These are phyloP conservation scores for Trypanosoma brucei DNA, from an alignment of 208 protist species.

Conservation along the genomic window DNA sequence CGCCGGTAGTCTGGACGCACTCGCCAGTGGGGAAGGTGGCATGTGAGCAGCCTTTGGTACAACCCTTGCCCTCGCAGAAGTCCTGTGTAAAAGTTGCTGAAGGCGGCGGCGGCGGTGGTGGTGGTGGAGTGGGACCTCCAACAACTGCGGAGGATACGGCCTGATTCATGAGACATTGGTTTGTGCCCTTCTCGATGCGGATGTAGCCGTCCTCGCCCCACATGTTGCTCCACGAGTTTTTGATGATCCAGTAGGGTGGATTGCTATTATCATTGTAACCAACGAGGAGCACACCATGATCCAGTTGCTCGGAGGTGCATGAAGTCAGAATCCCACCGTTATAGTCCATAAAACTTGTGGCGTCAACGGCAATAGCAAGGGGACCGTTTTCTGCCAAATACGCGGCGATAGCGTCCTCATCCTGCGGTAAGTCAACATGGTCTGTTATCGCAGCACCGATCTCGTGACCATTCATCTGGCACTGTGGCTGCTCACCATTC, in stretches of 20 bases:
- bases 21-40: constrained; percentile 28
- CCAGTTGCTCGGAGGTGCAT: constrained; percentile 58
- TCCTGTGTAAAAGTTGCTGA: constrained; percentile 16
- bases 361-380: constrained; percentile 91
- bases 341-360: constrained; percentile 74
- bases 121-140: constrained; percentile 13
- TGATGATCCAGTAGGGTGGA: constrained; percentile 84
- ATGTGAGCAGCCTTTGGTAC: constrained; percentile 12
- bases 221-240: constrained; percentile 86
- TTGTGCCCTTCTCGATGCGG: constrained; percentile 72
- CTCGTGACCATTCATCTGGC: constrained; percentile 31
- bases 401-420: constrained; percentile 74
- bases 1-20: constrained; percentile 31
- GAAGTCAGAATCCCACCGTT: constrained; percentile 68
- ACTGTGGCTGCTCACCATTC: constrained; percentile 25
- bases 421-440: constrained; percentile 55
- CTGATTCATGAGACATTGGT: constrained; percentile 77
- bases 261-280: constrained; percentile 67
- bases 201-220: constrained; percentile 91
- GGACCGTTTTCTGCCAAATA: constrained; percentile 77
- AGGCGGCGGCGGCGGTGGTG: constrained; percentile 7
- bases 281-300: constrained; percentile 90
- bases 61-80: background rate
- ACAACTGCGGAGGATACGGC: constrained; percentile 48
- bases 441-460: constrained; percentile 70